Base-by-base conservation (phyloP, 208 protist genomes). In the Trypanosoma avium region DNA sequence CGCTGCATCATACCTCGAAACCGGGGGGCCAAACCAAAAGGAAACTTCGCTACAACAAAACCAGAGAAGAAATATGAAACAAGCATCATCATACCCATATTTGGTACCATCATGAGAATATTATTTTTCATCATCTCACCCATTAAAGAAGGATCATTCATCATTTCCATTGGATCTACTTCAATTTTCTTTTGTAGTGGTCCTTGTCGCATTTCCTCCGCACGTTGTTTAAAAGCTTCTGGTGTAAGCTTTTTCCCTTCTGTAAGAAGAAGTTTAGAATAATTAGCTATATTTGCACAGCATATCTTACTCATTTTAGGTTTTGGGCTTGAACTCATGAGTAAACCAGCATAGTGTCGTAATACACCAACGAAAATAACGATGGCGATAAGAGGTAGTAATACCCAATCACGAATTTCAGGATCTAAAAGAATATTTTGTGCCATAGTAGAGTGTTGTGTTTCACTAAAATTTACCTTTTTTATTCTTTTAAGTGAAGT, bases 11-110 rank as follows among this genome's bases (percentile, higher is more conserved):
- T 98, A 19, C 82, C 86, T 35, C 82, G 76, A 71, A 98, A 97
- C 43, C 93, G 76, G n/a, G 82, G 68, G 8, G 97, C 97, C 0
- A 99, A 74, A 24, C 84, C 82, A 62, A 99, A 99, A 24, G 97
- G 97, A 30, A 99, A 94, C 79, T 97, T 97, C 38, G 94, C 95
- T 32, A 97, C 93, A 17, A 99, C 92, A 72, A 99, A 99, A 19
- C 96, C 95, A 29, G 92, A 97, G 70, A 98, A 99, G 64, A 98
- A 98, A 72, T 96, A 94, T 13, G 93, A 97, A 22, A 98, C 84
- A 55, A 97, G 96, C 74, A 90, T 90, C 93, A 98, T 98, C 81
- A 98, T 94, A 38, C 93, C 86, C 43, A 98, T 89, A 69, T 98
- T 97, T 24, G 95, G 96, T 17, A 97, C 75, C 55, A 98, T 80